phyloP scores from a whole-genome alignment of 345 rosid genomes.

The Euphorbia peplus region DNA sequence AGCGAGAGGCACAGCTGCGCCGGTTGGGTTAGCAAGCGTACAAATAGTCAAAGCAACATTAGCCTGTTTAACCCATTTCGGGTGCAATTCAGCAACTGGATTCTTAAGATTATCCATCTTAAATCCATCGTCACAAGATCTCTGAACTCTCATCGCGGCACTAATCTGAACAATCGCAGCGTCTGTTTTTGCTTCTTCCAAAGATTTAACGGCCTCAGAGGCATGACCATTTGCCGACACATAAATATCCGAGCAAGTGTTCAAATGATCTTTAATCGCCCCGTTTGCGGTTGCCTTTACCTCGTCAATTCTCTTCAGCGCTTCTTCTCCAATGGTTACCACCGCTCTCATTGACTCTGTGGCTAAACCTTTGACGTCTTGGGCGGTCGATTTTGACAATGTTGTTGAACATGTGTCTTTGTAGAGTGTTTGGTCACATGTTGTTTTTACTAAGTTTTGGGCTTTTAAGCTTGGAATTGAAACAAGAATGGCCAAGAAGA shows the following conservation, averaged over 20 bases:
- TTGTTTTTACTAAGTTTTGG: neutral
- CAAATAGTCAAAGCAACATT: neutral
- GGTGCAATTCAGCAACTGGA: neutral
- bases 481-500: neutral
- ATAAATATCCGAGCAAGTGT: neutral
- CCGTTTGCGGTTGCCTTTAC: neutral
- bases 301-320: neutral
- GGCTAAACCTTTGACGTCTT: neutral
- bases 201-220: neutral
- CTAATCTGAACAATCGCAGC: neutral
- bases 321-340: neutral
- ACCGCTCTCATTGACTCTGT: neutral
- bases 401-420: neutral
- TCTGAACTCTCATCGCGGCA: neutral
- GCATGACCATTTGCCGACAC: neutral
- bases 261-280: neutral
- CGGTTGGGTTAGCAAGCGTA: neutral
- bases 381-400: neutral
- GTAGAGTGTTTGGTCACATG: neutral
- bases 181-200: neutral
- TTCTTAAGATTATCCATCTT: neutral
- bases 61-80: neutral
- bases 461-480: neutral
- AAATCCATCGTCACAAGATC: neutral
- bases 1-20: neutral